A percentile compares a stretch with the other conserved stretches of the same genome.
These are phyloP conservation scores for Fragaria vesca DNA, from an alignment of 306 rosid species.

Conservation along the genomic window DNA sequence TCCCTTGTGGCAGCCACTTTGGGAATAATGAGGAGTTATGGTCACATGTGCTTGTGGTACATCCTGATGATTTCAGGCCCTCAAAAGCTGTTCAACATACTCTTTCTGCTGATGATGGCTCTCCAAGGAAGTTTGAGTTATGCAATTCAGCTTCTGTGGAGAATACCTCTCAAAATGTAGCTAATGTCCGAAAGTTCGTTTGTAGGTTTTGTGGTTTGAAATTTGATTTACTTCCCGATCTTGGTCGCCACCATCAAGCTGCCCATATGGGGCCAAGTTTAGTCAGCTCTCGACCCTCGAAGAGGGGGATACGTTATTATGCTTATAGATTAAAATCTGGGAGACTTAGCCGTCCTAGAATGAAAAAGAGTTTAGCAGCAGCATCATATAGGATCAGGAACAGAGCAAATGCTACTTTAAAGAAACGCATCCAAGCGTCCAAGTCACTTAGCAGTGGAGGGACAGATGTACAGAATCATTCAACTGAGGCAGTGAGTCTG, in stretches of 20 bases:
- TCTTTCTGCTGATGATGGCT: slow-evolving; percentile 49
- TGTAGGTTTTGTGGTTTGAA: slow-evolving; percentile 97
- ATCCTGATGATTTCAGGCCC: slow-evolving; percentile 62
- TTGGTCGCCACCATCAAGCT: slow-evolving; percentile 99
- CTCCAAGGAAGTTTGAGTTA: slow-evolving; percentile 52
- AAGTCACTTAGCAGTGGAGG: slow-evolving; percentile 53
- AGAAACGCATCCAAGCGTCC: slow-evolving; percentile 68
- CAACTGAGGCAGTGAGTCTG: slow-evolving; percentile 49
- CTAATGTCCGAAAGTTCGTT: slow-evolving; percentile 60
- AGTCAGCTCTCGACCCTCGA: slow-evolving; percentile 59
- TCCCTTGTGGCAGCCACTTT: slow-evolving; percentile 92
- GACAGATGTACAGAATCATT: slow-evolving; percentile 38
- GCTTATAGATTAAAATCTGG: slow-evolving; percentile 89
- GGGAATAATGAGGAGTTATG: slow-evolving; percentile 83
- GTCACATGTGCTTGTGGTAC: slow-evolving; percentile 82
- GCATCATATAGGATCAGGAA: slow-evolving; percentile 78
- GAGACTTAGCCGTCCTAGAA: slow-evolving; percentile 83
- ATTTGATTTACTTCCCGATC: slow-evolving; percentile 96
- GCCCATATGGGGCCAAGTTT: slow-evolving; percentile 91
- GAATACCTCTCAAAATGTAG: slow-evolving; percentile 50
- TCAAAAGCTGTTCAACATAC: slow-evolving; percentile 52
- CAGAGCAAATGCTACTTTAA: slow-evolving; percentile 70
- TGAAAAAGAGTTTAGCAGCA: slow-evolving; percentile 71
- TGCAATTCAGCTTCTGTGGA: slow-evolving; percentile 49
- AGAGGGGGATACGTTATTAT: slow-evolving; percentile 81